Evolutionary conservation across 2,329 filamentous ascomycete genomes (phyloP).

Genomic region (Tolypocladium cylindrosporum): DNA sequence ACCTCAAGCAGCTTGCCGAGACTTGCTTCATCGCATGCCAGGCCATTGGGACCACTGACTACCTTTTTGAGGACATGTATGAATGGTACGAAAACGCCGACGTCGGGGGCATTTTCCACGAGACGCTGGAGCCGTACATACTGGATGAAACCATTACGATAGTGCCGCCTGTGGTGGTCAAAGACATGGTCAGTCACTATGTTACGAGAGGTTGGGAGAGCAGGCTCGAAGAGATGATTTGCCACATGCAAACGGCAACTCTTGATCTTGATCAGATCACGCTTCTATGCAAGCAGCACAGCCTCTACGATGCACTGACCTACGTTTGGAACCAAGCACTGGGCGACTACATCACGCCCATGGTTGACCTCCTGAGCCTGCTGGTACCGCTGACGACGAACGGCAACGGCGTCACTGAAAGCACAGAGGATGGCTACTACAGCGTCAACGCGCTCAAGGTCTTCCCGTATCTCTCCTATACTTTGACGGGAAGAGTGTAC

Average conservation of each 20-base stretch:
- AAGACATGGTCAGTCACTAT: constrained; percentile 75
- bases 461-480: constrained; percentile 90
- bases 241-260: constrained; percentile 79
- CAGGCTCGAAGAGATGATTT: constrained; percentile 86
- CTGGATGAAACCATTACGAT: constrained; percentile 64
- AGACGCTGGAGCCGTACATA: constrained; percentile 81
- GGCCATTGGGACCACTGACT: constrained; percentile 67
- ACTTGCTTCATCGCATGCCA: constrained; percentile 79
- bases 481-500: constrained; percentile 82
- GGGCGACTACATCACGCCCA: constrained; percentile 78
- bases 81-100: constrained; percentile 77
- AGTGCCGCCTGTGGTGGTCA: constrained; percentile 75
- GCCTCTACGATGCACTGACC: constrained; percentile 87
- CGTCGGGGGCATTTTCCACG: constrained; percentile 67
- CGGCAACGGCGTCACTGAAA: constrained; percentile 40
- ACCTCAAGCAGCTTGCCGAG: constrained; percentile 68
- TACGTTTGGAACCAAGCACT: constrained; percentile 96
- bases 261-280: constrained; percentile 94
- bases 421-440: constrained; percentile 50
- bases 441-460: constrained; percentile 74
- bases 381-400: constrained; percentile 48
- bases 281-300: constrained; percentile 78
- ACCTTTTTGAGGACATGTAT: constrained; percentile 85
- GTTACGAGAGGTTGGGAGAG: constrained; percentile 64
- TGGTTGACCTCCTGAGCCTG: constrained; percentile 74